A percentile compares a stretch with the other conserved stretches of the same genome.
Evolutionary conservation across 306 rosid species (phyloP).

Genomic region (Cicer yamashitae): DNA sequence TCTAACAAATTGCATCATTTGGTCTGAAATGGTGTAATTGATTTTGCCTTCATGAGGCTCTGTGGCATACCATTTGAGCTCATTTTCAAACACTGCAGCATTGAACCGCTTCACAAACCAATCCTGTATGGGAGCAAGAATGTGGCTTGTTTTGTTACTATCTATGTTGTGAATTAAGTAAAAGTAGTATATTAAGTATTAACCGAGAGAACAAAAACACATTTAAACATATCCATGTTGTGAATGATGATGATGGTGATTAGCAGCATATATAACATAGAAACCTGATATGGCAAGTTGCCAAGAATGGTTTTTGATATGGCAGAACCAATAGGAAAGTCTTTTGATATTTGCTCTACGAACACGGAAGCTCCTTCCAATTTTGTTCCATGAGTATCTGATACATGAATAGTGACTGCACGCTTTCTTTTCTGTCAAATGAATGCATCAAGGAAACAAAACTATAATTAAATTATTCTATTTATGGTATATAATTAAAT

Average conservation of each 20-base stretch:
- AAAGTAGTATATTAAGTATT: no score
- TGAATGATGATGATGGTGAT: no score
- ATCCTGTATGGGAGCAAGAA: constrained; percentile 33
- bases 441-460: constrained; percentile 4
- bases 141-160: no score
- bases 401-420: constrained; percentile 74
- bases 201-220: no score
- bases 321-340: constrained; percentile 92
- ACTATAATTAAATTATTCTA: background rate
- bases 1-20: constrained; percentile 72
- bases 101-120: constrained; percentile 89
- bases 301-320: constrained; percentile 81
- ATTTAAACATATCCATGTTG: no score
- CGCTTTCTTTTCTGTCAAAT: constrained; percentile 73
- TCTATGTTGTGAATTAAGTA: no score
- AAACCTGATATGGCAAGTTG: constrained; percentile 68
- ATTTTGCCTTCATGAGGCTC: constrained; percentile 75
- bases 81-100: constrained; percentile 88
- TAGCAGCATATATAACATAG: no score
- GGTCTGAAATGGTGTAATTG: constrained; percentile 70
- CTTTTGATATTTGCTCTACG: constrained; percentile 69
- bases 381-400: constrained; percentile 61
- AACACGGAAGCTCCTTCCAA: constrained; percentile 62
- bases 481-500: background rate
- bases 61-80: constrained; percentile 95